A percentile compares a stretch with the other conserved stretches of the same genome.
Conservation (phyloP, 2,329 filamentous ascomycete species). For the Byssothecium circinans region DNA sequence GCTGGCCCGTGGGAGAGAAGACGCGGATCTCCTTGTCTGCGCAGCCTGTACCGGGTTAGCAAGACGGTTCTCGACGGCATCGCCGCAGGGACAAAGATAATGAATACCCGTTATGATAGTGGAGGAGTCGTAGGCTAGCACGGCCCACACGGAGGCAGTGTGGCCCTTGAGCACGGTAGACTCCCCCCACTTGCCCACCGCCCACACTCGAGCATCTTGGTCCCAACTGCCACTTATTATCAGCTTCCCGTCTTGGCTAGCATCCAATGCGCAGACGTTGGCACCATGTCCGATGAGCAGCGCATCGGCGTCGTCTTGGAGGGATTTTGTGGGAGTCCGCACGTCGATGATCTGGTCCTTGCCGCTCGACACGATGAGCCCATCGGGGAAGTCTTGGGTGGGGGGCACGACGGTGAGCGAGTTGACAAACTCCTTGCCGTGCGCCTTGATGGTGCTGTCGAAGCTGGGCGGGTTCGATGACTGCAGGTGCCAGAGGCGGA, state of each 20-base stretch:
- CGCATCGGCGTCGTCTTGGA: constrained; percentile 78
- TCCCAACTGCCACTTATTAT: constrained; percentile 96
- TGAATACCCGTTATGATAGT: constrained; percentile 72
- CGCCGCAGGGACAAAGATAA: not conserved
- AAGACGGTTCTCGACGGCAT: not conserved
- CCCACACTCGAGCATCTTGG: constrained; percentile 82
- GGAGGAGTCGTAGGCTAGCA: constrained; percentile 76
- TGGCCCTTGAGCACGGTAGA: constrained; percentile 73
- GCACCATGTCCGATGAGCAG: constrained; percentile 82
- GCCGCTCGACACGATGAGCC: constrained; percentile 83
- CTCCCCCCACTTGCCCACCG: constrained; percentile 80
- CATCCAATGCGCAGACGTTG: constrained; percentile 87
- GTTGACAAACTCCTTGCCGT: constrained; percentile 86
- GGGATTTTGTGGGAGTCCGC: constrained; percentile 66
- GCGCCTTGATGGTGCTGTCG: constrained; percentile 75
- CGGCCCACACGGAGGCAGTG: constrained; percentile 85
- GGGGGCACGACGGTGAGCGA: constrained; percentile 75
- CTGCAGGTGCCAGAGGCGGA: constrained; percentile 78
- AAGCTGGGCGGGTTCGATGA: constrained; percentile 69
- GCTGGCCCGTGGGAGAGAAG: constrained; percentile 67
- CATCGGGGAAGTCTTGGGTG: constrained; percentile 68
- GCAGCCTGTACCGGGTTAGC: constrained; percentile 58
- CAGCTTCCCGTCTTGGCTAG: constrained; percentile 69
- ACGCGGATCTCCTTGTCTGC: constrained; percentile 89
- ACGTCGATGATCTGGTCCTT: constrained; percentile 94